Base-by-base conservation (phyloP, 192 early-diverging fungal species). In the Borealophlyctis nickersoniae region DNA sequence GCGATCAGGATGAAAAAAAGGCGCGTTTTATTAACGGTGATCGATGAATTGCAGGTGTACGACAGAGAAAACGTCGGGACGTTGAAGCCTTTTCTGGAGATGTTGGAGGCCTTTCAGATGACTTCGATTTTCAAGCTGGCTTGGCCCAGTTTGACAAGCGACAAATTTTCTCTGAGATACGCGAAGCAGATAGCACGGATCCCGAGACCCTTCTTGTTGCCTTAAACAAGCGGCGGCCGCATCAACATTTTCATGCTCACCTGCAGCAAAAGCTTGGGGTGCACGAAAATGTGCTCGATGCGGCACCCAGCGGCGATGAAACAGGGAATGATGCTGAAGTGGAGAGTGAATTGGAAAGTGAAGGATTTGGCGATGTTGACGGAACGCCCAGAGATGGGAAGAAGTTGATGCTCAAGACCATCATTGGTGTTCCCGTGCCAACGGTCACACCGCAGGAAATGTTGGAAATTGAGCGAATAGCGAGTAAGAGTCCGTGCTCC, bases 121-220 rank as follows among this genome's bases (percentile, higher is more conserved):
- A 80, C 52, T 80, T 80, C 61, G 78, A 80, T 36, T 77, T 80
- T 54, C 72, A 80, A 68, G 69, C 74, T 3, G 66, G 66, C 23
- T 63, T 80, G 27, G 19, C 49, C 0, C 62, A 63, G 24, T 80
- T 80, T 65, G 89, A 92, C 59, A 92, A 92, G 67, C 78, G 77
- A 2, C 72, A 71, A 13, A 75, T 87, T 9, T 89, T 87, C 81
- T 83, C 77, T n/a, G 81, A 89, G 62, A 87, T 89, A 50, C 69
- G 84, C 31, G 70, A 78, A 55, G 72, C 77, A 7, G 89, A 92
- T 65, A 70, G 75, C 33, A 88, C 83, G 16, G 88, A 81, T 11
- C 84, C 90, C 1, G 91, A 91, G 60, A 85, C 77, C 5, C 74
- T 87, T 52, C 64, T 91, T n/a, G 90, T 91, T 22, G 86, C 72